These are phyloP conservation scores for Leishmania tarentolae DNA, from an alignment of 208 protist species.

Conservation along the genomic window DNA sequence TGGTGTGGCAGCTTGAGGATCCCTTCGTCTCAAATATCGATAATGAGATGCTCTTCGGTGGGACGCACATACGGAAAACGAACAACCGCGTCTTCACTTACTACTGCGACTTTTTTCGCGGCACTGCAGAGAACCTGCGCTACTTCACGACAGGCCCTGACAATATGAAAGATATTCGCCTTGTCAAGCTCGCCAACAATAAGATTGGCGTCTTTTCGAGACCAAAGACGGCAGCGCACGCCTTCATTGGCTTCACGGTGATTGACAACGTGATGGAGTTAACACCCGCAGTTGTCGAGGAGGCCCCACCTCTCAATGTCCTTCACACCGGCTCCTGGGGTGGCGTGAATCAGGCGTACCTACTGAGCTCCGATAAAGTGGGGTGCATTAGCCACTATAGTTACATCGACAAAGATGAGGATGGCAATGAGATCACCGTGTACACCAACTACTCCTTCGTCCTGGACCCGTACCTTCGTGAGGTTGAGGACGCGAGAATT, in stretches of 20 bases:
- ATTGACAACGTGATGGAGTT: slow-evolving; percentile 44
- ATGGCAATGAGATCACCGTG: slow-evolving; percentile 45
- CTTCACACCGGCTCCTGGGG: slow-evolving; percentile 60
- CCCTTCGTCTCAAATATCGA: slow-evolving; percentile 49
- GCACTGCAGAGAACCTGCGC: slow-evolving; percentile 25
- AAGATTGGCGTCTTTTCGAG: slow-evolving; percentile 59
- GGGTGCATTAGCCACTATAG: slow-evolving; percentile 74
- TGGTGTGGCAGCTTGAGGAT: slow-evolving; percentile 51
- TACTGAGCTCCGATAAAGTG: slow-evolving; percentile 58
- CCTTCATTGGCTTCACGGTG: slow-evolving; percentile 53
- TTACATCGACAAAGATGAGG: slow-evolving; percentile 45
- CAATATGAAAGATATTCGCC: slow-evolving; percentile 64
- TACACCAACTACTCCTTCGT: slow-evolving; percentile 74
- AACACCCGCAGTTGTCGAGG: slow-evolving; percentile 26
- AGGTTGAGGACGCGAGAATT: slow-evolving; percentile 43
- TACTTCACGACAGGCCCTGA: slow-evolving; percentile 64
- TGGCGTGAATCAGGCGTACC: slow-evolving; percentile 66
- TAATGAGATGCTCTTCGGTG: slow-evolving; percentile 51
- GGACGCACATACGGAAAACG: slow-evolving; percentile 59
- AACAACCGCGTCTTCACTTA: slow-evolving; percentile 41
- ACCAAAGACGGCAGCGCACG: slow-evolving; percentile 23
- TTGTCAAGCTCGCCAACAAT: slow-evolving; percentile 44
- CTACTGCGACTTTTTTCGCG: slow-evolving; percentile 59
- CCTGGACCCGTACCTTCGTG: slow-evolving; percentile 48
- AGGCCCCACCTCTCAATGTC: slow-evolving; percentile 36